Evolutionary conservation across 2,329 filamentous ascomycete genomes (phyloP), one percentile per base, ranked within the genome.

Genomic region (Penicillium thymicola): DNA sequence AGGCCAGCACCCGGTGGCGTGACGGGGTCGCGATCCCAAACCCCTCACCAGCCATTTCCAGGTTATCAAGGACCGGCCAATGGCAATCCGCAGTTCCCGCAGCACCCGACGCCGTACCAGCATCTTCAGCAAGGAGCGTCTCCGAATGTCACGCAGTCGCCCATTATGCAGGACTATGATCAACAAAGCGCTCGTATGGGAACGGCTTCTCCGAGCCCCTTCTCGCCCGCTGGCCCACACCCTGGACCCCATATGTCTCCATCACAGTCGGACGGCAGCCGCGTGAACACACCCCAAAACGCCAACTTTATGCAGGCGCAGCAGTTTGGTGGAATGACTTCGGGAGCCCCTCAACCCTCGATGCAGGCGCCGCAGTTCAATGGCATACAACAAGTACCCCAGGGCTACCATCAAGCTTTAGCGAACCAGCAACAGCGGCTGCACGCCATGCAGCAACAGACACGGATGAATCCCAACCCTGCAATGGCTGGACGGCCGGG

Each of bases 161-260:
- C 94, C 28, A 93, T 95, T 60, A 92, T 97, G 60, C 92, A 95
- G 69, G 82, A 85, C 52, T 86, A 85, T 54, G 77, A 78, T 57
- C 75, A 81, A 75, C 85, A 89, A 69, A 83, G 83, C 66, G 86
- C 88, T 38, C 89, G 92, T 68, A 90, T 97, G 73, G 89, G 92
- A 63, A 97, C 93, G 44, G 89, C 91, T 42, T 97, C 94, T 32
- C 93, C 94, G 4, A 93, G 94, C 73, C 90, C 91, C 1, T 96
- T 95, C 72, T 92, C 89, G 2, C 89, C 89, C 16, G 86, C 87
- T 55, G 82, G 84, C 32, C 87, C 89, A 65, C 88, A 89, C 11
- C 55, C 58, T 66, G 83, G 81, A 37, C 76, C 83, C 16, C 89
- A 92, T 68, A 82, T 87, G 58, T 94, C 90, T 3, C 89, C 90